Evolutionary conservation across 2,329 filamentous ascomycete genomes (phyloP).

Genomic region (Aspergillus sergii): DNA sequence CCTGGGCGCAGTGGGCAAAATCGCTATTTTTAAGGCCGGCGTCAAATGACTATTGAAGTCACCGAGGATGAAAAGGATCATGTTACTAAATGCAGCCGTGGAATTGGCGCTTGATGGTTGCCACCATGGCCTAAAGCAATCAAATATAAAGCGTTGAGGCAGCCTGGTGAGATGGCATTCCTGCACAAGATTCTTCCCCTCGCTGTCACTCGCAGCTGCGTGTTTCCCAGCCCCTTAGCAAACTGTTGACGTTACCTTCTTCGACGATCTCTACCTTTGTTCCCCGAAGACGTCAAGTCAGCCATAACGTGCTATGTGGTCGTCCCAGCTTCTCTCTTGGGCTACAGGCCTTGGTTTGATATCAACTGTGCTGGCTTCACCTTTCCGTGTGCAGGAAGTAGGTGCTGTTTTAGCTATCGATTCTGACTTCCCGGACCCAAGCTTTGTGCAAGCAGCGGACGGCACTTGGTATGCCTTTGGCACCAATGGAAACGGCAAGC

Average conservation of each 20-base stretch:
- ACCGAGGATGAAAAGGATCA: background rate
- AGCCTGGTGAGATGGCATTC: constrained; percentile 5
- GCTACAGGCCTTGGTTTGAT: constrained; percentile 14
- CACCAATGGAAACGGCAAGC: constrained; percentile 53
- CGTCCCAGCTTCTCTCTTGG: constrained; percentile 5
- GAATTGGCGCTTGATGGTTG: background rate
- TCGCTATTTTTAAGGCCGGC: constrained; percentile 6
- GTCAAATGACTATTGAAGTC: constrained; percentile 15
- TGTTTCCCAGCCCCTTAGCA: constrained; percentile 8
- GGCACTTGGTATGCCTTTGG: constrained; percentile 62
- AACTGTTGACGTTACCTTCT: constrained; percentile 6
- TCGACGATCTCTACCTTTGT: background rate
- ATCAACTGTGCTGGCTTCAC: constrained; percentile 20
- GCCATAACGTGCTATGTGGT: constrained; percentile 13
- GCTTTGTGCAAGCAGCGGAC: constrained; percentile 51
- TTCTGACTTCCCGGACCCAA: constrained; percentile 45
- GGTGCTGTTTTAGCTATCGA: constrained; percentile 33
- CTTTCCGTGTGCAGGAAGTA: constrained; percentile 20
- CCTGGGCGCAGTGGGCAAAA: constrained; percentile 10
- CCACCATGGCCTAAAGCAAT: background rate
- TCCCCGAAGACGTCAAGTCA: background rate
- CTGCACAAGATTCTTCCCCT: background rate
- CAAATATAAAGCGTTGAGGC: constrained; percentile 15
- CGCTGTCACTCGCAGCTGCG: background rate
- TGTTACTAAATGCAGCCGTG: constrained; percentile 8